These are phyloP conservation scores for Suhomyces atakaporum DNA, from an alignment of 1,139 yeast species.

Conservation along the genomic window DNA sequence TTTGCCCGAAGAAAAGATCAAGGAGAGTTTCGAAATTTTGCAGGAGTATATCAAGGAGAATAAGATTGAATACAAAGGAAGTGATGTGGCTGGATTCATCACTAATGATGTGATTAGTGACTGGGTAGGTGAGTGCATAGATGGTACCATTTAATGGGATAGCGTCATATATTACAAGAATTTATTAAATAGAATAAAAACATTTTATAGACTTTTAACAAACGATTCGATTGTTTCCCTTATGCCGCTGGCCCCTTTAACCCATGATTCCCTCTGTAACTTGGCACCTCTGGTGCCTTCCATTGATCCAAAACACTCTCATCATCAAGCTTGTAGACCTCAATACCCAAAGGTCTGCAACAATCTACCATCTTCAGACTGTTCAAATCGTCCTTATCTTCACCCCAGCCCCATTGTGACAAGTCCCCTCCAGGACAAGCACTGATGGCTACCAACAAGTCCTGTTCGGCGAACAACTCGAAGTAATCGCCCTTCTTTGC, in stretches of 20 bases:
- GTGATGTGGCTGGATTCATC: constrained; percentile 47
- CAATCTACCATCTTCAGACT: constrained; percentile 58
- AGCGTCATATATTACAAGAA: too few relatives aligned
- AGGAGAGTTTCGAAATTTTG: constrained; percentile 34
- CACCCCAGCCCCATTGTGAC: constrained; percentile 74
- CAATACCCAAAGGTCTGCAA: constrained; percentile 64
- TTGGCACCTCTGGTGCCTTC: constrained; percentile 52
- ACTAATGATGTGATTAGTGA: constrained; percentile 46
- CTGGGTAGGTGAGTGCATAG: constrained; percentile 51
- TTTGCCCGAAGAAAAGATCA: constrained; percentile 20
- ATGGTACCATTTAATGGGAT: constrained; percentile 42
- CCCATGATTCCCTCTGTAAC: constrained; percentile 61
- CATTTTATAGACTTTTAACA: too few relatives aligned
- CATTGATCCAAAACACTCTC: constrained; percentile 46
- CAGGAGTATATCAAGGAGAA: constrained; percentile 27
- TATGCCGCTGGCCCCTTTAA: constrained; percentile 32
- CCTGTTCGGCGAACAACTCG: constrained; percentile 69
- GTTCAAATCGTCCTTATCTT: constrained; percentile 43
- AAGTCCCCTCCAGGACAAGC: constrained; percentile 76
- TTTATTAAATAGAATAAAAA: too few relatives aligned
- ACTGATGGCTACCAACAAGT: constrained; percentile 61
- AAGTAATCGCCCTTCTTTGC: constrained; percentile 59
- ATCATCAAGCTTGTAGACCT: constrained; percentile 56
- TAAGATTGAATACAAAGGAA: constrained; percentile 41
- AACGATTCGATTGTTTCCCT: too few relatives aligned